Base-by-base conservation (phyloP, 75 land plant species). In the Cupressus sempervirens region DNA sequence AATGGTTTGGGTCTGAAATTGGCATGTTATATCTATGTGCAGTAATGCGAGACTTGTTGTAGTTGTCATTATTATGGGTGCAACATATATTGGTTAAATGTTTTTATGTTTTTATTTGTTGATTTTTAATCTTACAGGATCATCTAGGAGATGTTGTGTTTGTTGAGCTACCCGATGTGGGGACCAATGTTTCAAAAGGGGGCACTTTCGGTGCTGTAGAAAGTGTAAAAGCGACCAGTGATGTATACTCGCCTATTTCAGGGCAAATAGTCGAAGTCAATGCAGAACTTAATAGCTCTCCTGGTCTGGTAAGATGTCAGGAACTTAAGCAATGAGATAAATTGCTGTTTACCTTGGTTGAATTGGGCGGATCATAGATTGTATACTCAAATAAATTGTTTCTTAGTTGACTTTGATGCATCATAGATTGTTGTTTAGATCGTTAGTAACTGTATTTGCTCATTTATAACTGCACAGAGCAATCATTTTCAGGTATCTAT, bases 141-240 rank as follows among this genome's bases (percentile, higher is more conserved):
- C 98, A 94, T 73, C 85, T 97, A 54, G 99, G 99, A 65, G 99
- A 97, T 88, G 94, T 95, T 80, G 99, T 97, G 62, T 97, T 88
- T 87, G 96, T 93, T 50, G 99, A 97, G 53, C 84, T 97, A 84
- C 97, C 99, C 10, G 96, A 95, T 80, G 93, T 92, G 23, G 99
- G 99, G 32, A 86, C 89, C 36, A 11, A 87, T 68, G 91, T 95
- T 35, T 80, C 74, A 29, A 88, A 92, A 72, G 99, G 96, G 26
- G 88, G 81, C 72, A 77, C 88, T 15, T 92, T 95, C 82, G 98
- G 97, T 86, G 95, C 94, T 16, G 97, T 97, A 72, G 98, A 96
- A 89, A 97, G 99, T 85, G 99, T 96, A 38, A 96, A 96, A 88
- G 95, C 97, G 11, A 90, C 93, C 11, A 96, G 98, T 86, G 95